These are phyloP conservation scores for Phytophthora pisi DNA, from an alignment of 352 stramenopile species.

Conservation along the genomic window DNA sequence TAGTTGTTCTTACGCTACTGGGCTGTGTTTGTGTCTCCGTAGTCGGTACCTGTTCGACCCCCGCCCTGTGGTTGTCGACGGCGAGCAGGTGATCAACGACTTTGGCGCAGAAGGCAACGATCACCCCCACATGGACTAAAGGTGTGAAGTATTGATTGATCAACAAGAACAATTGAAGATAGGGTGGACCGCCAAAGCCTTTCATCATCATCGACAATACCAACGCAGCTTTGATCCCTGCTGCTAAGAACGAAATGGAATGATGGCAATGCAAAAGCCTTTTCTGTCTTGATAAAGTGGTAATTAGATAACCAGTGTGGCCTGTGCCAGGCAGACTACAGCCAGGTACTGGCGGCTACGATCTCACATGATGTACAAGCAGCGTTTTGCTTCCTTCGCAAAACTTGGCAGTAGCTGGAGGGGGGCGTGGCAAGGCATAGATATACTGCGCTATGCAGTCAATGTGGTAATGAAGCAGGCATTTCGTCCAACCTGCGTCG, in stretches of 20 bases:
- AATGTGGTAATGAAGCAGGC: neutral
- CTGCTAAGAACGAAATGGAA: slow-evolving; percentile 10
- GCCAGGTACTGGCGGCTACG: neutral
- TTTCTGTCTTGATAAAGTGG: slow-evolving; percentile 20
- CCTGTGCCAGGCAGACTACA: slow-evolving; percentile 12
- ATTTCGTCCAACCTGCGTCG: slow-evolving; percentile 4
- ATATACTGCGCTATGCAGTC: slow-evolving; percentile 36
- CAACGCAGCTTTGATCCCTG: neutral
- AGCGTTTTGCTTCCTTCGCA: slow-evolving; percentile 33
- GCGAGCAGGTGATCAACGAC: slow-evolving; percentile 69
- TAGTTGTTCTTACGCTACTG: slow-evolving; percentile 3
- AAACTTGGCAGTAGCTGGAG: slow-evolving; percentile 21
- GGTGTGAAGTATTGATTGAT: slow-evolving; percentile 8
- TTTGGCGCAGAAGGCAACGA: slow-evolving; percentile 47
- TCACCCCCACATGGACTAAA: slow-evolving; percentile 65
- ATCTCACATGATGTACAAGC: neutral
- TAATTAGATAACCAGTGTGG: slow-evolving; percentile 32
- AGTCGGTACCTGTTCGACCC: slow-evolving; percentile 74
- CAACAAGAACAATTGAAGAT: slow-evolving; percentile 17
- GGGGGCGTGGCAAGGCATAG: slow-evolving; percentile 21
- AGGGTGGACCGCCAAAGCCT: neutral
- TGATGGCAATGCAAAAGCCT: slow-evolving; percentile 16
- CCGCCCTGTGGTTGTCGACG: slow-evolving; percentile 46
- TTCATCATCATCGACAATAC: slow-evolving; percentile 1
- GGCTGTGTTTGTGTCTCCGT: neutral